These are phyloP conservation scores for Geotrichum australiense DNA, from an alignment of 1,139 yeast genomes.

Conservation along the genomic window DNA sequence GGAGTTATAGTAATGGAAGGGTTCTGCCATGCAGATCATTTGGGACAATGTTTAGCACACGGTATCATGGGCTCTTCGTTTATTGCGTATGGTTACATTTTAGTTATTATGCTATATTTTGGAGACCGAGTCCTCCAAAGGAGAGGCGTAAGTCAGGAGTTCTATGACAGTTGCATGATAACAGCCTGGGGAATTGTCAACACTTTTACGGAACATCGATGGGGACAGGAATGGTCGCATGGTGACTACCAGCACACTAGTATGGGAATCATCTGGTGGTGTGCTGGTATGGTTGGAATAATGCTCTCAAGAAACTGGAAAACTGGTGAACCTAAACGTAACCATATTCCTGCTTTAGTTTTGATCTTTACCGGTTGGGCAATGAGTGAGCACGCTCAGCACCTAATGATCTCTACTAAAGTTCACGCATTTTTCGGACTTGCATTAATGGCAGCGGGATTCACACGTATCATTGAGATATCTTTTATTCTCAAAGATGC, in stretches of 20 bases:
- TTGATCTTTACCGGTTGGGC: slow-evolving; percentile 88
- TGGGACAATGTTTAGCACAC: slow-evolving; percentile 95
- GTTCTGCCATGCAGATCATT: slow-evolving; percentile 64
- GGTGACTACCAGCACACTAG: slow-evolving; percentile 85
- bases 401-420: slow-evolving; percentile 66
- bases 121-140: slow-evolving; percentile 37
- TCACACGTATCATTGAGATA: slow-evolving; percentile 67
- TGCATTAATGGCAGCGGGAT: slow-evolving; percentile 72
- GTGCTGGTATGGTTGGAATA: slow-evolving; percentile 82
- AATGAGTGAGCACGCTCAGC: slow-evolving; percentile 84
- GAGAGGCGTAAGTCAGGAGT: slow-evolving; percentile 63
- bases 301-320: slow-evolving; percentile 44
- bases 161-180: slow-evolving; percentile 73
- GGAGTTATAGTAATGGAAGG: slow-evolving; percentile 83
- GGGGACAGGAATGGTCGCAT: slow-evolving; percentile 91
- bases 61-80: slow-evolving; percentile 95
- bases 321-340: slow-evolving; percentile 39
- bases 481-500: slow-evolving; percentile 54
- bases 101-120: slow-evolving; percentile 55
- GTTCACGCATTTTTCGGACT: slow-evolving; percentile 84
- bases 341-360: slow-evolving; percentile 73
- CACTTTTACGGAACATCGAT: slow-evolving; percentile 91
- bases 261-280: slow-evolving; percentile 96
- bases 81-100: slow-evolving; percentile 65
- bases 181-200: slow-evolving; percentile 87